phyloP scores from a whole-genome alignment of 164 flowering plant genomes.

The Taxillus chinensis region DNA sequence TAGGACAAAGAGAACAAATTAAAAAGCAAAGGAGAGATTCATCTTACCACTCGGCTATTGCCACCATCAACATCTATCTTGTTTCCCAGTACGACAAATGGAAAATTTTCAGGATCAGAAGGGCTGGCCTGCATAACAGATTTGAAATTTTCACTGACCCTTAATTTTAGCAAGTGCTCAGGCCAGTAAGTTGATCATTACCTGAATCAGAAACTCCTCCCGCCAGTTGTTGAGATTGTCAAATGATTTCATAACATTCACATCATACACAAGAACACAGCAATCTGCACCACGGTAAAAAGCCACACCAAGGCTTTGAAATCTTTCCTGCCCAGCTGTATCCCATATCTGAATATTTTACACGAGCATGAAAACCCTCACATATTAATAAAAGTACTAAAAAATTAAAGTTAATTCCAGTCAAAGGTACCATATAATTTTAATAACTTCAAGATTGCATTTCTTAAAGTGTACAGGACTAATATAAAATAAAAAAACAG shows the following conservation, averaged over 20 bases:
- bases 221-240: constrained; percentile 6
- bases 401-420: background rate
- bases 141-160: background rate
- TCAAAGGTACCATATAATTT: background rate
- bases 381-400: background rate
- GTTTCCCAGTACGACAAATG: constrained; percentile 8
- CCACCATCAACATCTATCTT: constrained; percentile 7
- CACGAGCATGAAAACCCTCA: background rate
- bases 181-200: background rate
- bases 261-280: constrained; percentile 8
- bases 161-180: background rate
- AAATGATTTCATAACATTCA: constrained; percentile 7
- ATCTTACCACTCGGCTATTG: constrained; percentile 8
- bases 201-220: constrained; percentile 6
- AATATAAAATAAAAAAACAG: background rate
- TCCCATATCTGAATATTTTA: constrained; percentile 2
- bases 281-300: constrained; percentile 6
- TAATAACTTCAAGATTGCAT: background rate
- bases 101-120: constrained; percentile 5
- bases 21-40: background rate
- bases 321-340: constrained; percentile 10
- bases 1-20: too few relatives aligned
- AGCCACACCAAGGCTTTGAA: constrained; percentile 7
- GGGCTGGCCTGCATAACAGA: constrained; percentile 5
- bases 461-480: background rate